A percentile compares a stretch with the other conserved stretches of the same genome.
Conservation (phyloP, 441 rosid genomes). For the Aleurites moluccanus region DNA sequence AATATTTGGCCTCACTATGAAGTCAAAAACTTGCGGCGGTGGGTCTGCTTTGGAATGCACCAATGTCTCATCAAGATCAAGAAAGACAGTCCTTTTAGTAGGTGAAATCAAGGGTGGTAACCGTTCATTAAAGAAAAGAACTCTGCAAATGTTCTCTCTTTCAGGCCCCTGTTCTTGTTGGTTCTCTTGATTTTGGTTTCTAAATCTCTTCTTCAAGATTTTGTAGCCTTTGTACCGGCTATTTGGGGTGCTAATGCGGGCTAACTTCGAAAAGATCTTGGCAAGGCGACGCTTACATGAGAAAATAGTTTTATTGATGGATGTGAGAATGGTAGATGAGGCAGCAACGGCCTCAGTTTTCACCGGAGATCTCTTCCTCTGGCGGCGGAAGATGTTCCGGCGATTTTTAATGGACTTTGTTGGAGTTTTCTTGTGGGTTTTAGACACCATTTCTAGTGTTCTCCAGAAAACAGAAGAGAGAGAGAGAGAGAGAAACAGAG, state of each 20-base stretch:
- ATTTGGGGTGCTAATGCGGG: constrained; percentile 36
- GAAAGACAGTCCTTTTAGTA: constrained; percentile 58
- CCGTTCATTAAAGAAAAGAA: constrained; percentile 28
- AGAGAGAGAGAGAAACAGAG: not conserved
- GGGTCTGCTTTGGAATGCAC: constrained; percentile 75
- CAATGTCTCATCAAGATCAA: constrained; percentile 88
- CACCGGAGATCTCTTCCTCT: constrained; percentile 37
- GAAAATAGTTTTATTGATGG: constrained; percentile 58
- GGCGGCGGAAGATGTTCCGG: constrained; percentile 26
- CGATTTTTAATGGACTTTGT: constrained; percentile 30
- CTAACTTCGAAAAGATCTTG: constrained; percentile 63
- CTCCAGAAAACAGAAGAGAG: not conserved
- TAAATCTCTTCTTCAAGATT: constrained; percentile 34
- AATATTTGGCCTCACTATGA: constrained; percentile 56
- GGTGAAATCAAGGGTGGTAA: constrained; percentile 42
- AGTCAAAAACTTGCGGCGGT: constrained; percentile 55
- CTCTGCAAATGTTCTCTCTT: constrained; percentile 17
- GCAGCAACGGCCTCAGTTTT: constrained; percentile 29
- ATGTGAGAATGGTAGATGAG: constrained; percentile 39
- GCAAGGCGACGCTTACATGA: constrained; percentile 59
- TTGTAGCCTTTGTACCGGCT: constrained; percentile 50
- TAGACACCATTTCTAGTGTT: constrained; percentile 41
- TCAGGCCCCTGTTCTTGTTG: constrained; percentile 11
- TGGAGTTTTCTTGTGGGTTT: constrained; percentile 33
- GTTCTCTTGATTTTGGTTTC: constrained; percentile 5